Conservation (phyloP, 345 rosid genomes). For the Carallia brachiata region DNA sequence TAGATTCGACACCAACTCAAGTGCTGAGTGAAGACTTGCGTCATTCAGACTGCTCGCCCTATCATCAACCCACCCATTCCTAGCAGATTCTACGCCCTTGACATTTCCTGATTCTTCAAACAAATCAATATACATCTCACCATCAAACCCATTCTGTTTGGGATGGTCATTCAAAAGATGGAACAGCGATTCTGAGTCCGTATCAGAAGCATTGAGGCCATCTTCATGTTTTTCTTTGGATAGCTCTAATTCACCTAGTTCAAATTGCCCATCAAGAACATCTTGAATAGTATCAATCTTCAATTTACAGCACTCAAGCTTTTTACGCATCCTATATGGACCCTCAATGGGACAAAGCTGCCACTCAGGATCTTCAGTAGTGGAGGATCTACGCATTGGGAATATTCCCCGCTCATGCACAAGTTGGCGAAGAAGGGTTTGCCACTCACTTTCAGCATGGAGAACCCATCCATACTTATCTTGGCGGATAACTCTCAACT, state of each 20-base stretch:
- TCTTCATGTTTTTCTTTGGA: conserved; percentile 54
- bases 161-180: conserved; percentile 46
- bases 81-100: conserved; percentile 52
- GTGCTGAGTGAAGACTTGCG: conserved; percentile 95
- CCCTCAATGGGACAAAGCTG: conserved; percentile 99
- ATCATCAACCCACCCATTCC: conserved; percentile 88
- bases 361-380: conserved; percentile 77
- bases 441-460: conserved; percentile 99
- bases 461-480: conserved; percentile 99
- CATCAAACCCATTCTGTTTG: conserved; percentile 33
- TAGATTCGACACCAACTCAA: conserved; percentile 87
- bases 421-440: conserved; percentile 91
- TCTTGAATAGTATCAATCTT: conserved; percentile 74
- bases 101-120: conserved; percentile 49
- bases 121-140: conserved; percentile 62
- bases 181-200: conserved; percentile 65
- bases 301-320: conserved; percentile 86
- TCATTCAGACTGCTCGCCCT: conserved; percentile 85
- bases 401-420: conserved; percentile 96
- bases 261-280: conserved; percentile 72
- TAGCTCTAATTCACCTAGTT: conserved; percentile 62
- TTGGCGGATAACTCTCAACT: conserved; percentile 96
- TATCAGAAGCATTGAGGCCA: conserved; percentile 60
- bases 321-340: conserved; percentile 99
- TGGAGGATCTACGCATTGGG: conserved; percentile 65